A percentile compares a stretch with the other conserved stretches of the same genome.
Evolutionary conservation across 2,329 filamentous ascomycete species (phyloP).

Genomic region (Sporothrix inflata): DNA sequence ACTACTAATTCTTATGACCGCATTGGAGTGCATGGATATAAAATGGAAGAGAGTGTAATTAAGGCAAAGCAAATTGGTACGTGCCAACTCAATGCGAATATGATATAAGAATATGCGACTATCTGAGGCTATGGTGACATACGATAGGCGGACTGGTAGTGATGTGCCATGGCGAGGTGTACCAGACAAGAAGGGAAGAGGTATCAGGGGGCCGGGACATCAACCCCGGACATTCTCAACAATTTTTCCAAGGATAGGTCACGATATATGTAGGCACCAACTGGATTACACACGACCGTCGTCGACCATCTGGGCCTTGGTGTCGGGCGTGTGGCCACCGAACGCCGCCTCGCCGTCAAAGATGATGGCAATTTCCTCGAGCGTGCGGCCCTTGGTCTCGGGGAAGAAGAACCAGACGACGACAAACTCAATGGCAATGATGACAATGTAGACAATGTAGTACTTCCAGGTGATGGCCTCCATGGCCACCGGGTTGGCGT

Average conservation of each 20-base stretch:
- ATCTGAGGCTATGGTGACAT: neutral
- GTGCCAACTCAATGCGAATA: neutral
- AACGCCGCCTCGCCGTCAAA: slow-evolving; percentile 40
- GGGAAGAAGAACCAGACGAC: slow-evolving; percentile 43
- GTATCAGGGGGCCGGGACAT: neutral
- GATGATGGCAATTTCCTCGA: slow-evolving; percentile 32
- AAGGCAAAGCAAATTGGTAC: neutral
- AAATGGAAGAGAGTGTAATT: neutral
- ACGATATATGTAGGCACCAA: too few species aligned
- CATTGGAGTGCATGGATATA: too few species aligned
- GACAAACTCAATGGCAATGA: slow-evolving; percentile 48
- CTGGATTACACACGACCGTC: neutral
- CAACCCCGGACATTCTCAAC: neutral
- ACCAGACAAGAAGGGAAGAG: neutral
- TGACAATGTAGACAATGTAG: slow-evolving; percentile 55
- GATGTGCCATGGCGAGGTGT: neutral
- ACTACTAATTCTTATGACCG: too few species aligned
- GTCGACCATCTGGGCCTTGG: slow-evolving; percentile 18
- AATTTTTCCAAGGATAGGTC: neutral
- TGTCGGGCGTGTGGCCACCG: slow-evolving; percentile 4
- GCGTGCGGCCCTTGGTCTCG: slow-evolving; percentile 32
- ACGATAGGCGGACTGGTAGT: neutral
- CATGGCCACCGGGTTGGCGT: slow-evolving; percentile 41
- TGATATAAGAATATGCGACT: neutral
- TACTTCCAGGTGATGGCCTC: slow-evolving; percentile 9